phyloP scores from a whole-genome alignment of 2,329 filamentous ascomycete genomes.

The Chrysoporthe cubensis region DNA sequence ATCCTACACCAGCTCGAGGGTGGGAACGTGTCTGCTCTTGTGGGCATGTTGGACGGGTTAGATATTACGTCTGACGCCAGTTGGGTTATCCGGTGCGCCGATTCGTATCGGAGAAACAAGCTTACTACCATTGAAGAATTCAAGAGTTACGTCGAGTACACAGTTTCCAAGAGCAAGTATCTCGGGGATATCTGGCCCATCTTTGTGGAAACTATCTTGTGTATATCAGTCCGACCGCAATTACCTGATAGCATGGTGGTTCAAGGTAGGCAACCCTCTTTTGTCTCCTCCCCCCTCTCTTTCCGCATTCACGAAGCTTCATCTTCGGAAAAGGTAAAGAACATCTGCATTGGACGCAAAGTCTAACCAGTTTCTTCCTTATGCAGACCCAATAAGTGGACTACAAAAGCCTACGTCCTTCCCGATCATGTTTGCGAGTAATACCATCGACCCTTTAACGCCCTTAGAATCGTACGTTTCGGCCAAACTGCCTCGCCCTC shows the following conservation, averaged over 20 bases:
- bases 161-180: neutral
- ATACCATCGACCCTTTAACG: neutral
- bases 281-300: neutral
- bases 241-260: neutral
- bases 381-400: constrained; percentile 1
- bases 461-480: neutral
- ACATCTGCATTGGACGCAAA: neutral
- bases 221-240: neutral
- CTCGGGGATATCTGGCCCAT: neutral
- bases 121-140: neutral
- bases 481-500: neutral
- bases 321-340: neutral
- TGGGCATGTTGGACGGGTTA: neutral
- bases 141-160: neutral
- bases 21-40: neutral
- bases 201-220: neutral
- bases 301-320: no score
- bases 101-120: neutral
- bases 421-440: neutral
- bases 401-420: neutral
- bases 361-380: neutral
- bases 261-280: neutral
- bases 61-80: neutral
- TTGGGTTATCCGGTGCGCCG: neutral
- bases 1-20: neutral